phyloP scores from a whole-genome alignment of 2,329 filamentous ascomycete species.

The Pseudogymnoascus sp. region DNA sequence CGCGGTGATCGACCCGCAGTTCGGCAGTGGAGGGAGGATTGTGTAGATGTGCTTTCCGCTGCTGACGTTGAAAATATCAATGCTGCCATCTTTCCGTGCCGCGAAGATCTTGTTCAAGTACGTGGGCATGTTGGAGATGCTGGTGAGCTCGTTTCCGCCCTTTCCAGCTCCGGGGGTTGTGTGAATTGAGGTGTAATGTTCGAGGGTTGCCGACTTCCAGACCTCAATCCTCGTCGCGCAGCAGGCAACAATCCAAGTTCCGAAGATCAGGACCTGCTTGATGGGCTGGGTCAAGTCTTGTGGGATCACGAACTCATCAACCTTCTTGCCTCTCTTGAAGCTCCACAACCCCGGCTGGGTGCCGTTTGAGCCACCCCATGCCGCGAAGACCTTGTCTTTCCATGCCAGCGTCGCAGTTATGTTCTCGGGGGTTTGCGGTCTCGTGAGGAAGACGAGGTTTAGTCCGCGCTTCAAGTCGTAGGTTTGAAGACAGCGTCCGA shows the following conservation, averaged over 20 bases:
- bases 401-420: slow-evolving; percentile 85
- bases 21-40: slow-evolving; percentile 64
- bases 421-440: slow-evolving; percentile 75
- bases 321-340: slow-evolving; percentile 82
- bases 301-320: slow-evolving; percentile 65
- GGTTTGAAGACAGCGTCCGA: slow-evolving; percentile 83
- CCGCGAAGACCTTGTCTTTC: slow-evolving; percentile 81
- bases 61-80: slow-evolving; percentile 97
- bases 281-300: slow-evolving; percentile 61
- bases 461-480: slow-evolving; percentile 89
- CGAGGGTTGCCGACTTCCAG: slow-evolving; percentile 75
- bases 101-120: slow-evolving; percentile 94
- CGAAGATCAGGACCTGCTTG: slow-evolving; percentile 71
- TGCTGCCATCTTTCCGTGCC: slow-evolving; percentile 75
- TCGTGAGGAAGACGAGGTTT: slow-evolving; percentile 86
- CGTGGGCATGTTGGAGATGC: slow-evolving; percentile 82
- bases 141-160: slow-evolving; percentile 61
- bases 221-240: slow-evolving; percentile 71
- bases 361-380: slow-evolving; percentile 62
- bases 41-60: slow-evolving; percentile 89
- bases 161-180: slow-evolving; percentile 47
- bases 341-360: slow-evolving; percentile 67
- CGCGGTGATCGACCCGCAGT: slow-evolving; percentile 76
- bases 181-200: slow-evolving; percentile 81
- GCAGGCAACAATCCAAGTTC: slow-evolving; percentile 82